phyloP scores from a whole-genome alignment of 306 rosid genomes.

The Mucuna pruriens region DNA sequence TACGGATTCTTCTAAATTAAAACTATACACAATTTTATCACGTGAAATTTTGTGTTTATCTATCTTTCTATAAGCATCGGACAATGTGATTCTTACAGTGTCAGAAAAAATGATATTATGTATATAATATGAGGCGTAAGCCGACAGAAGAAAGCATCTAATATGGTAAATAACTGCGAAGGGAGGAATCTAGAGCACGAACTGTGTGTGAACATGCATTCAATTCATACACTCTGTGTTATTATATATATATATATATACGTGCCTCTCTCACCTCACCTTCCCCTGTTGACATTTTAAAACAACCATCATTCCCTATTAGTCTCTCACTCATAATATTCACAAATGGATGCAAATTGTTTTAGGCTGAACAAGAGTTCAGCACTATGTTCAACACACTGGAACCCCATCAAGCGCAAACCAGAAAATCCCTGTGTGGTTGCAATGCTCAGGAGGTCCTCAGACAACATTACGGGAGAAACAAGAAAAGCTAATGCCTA shows the following conservation, averaged over 20 bases:
- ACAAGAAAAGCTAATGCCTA: conserved; percentile 41
- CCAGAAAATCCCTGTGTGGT: conserved; percentile 36
- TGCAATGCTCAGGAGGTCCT: conserved; percentile 59
- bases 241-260: too few species aligned
- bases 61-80: background rate
- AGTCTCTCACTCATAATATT: conserved; percentile 12
- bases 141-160: conserved; percentile 27
- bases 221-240: conserved; percentile 49
- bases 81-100: background rate
- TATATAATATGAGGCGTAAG: background rate
- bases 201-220: conserved; percentile 39
- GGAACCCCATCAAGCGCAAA: conserved; percentile 34
- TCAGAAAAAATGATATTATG: background rate
- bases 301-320: background rate
- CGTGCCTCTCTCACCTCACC: background rate
- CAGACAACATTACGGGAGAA: conserved; percentile 39
- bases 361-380: conserved; percentile 38
- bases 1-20: too few species aligned
- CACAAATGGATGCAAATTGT: conserved; percentile 66
- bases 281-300: background rate
- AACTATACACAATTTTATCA: too few species aligned
- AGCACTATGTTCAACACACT: conserved; percentile 34
- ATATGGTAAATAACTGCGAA: background rate
- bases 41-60: too few species aligned
- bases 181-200: conserved; percentile 22